These are phyloP conservation scores for Mycena epipterygia DNA, from an alignment of 768 basidiomycete genomes.

Conservation along the genomic window DNA sequence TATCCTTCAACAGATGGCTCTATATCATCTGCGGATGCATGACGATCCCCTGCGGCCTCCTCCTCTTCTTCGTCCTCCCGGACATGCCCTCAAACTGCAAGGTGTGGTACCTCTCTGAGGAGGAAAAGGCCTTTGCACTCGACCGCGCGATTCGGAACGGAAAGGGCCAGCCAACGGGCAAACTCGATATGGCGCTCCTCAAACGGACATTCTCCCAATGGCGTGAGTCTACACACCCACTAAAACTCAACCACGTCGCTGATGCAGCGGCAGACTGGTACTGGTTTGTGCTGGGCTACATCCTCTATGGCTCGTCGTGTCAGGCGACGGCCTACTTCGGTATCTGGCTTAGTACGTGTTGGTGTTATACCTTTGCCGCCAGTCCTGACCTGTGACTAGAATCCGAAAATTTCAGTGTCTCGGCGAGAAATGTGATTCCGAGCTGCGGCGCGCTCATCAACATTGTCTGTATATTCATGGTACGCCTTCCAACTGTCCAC, in stretches of 20 bases:
- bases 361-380: background rate
- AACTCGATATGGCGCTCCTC: constrained; percentile 36
- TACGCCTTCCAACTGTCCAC: background rate
- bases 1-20: constrained; percentile 38
- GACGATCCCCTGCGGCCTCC: constrained; percentile 41
- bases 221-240: constrained; percentile 27
- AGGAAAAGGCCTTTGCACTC: constrained; percentile 41
- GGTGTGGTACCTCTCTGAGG: constrained; percentile 41
- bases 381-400: constrained; percentile 19
- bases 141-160: constrained; percentile 37
- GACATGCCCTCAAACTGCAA: constrained; percentile 42
- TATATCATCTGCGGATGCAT: constrained; percentile 44
- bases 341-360: constrained; percentile 41
- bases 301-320: constrained; percentile 43
- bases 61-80: constrained; percentile 39
- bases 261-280: constrained; percentile 37
- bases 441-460: constrained; percentile 41
- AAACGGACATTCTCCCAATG: constrained; percentile 40
- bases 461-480: constrained; percentile 40
- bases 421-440: constrained; percentile 41
- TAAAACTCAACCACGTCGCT: background rate
- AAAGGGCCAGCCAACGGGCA: constrained; percentile 37
- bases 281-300: constrained; percentile 41
- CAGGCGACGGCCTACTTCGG: constrained; percentile 39
- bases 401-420: constrained; percentile 39